A percentile compares a stretch with the other conserved stretches of the same genome.
These are phyloP conservation scores for Boletus huronensis DNA, from an alignment of 768 basidiomycete species.

Conservation along the genomic window DNA sequence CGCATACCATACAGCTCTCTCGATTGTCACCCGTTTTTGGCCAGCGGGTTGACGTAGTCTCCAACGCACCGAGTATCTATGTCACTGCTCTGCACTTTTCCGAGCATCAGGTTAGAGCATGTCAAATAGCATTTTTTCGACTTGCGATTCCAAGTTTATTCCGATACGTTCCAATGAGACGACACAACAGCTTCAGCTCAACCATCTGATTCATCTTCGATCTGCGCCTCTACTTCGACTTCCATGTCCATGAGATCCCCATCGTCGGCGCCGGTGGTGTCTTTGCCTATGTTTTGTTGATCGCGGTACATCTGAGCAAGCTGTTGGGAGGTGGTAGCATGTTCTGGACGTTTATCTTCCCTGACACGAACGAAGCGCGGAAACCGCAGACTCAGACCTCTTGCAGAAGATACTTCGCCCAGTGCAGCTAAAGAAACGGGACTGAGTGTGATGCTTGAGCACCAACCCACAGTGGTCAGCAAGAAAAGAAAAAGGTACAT, in stretches of 20 bases:
- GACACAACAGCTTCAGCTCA: neutral
- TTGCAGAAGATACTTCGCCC: constrained; percentile 49
- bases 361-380: constrained; percentile 76
- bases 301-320: constrained; percentile 64
- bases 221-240: constrained; percentile 27
- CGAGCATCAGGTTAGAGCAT: neutral
- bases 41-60: neutral
- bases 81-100: neutral
- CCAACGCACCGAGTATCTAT: neutral
- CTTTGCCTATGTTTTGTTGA: constrained; percentile 47
- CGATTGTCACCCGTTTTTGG: constrained; percentile 19
- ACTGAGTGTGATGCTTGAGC: constrained; percentile 68
- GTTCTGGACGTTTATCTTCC: constrained; percentile 69
- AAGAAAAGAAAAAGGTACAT: neutral
- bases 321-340: constrained; percentile 70
- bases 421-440: constrained; percentile 81
- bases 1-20: constrained; percentile 28
- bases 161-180: neutral
- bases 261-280: constrained; percentile 45
- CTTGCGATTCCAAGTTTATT: neutral
- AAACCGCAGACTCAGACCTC: constrained; percentile 83
- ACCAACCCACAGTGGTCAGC: constrained; percentile 8
- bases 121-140: neutral
- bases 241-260: constrained; percentile 60
- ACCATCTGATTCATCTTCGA: constrained; percentile 30